Evolutionary conservation across 805 yeast genomes (phyloP).

Genomic region (Starmerella lactis-condensi): DNA sequence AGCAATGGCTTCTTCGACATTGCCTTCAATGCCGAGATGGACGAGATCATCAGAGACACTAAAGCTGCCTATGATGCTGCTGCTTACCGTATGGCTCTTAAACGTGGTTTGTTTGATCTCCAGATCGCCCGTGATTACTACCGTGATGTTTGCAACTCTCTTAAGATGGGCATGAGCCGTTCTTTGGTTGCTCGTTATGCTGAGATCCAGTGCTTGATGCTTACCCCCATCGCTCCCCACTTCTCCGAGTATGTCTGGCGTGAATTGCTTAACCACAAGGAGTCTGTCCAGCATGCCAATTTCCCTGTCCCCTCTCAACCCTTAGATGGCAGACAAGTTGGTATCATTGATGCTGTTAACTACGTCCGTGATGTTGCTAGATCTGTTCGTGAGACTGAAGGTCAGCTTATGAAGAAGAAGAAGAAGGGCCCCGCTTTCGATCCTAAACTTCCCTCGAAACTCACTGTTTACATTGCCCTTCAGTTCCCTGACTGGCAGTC

Average conservation of each 20-base stretch:
- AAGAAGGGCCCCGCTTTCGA: slow-evolving; percentile 68
- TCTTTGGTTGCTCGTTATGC: slow-evolving; percentile 68
- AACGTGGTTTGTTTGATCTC: slow-evolving; percentile 80
- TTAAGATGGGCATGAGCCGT: slow-evolving; percentile 46
- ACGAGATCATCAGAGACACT: slow-evolving; percentile 55
- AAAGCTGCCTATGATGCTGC: slow-evolving; percentile 52
- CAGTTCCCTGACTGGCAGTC: slow-evolving; percentile 87
- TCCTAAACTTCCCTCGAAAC: slow-evolving; percentile 46
- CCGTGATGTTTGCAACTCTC: slow-evolving; percentile 50
- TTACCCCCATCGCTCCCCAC: slow-evolving; percentile 92
- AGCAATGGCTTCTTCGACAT: slow-evolving; percentile 54
- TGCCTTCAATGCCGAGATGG: slow-evolving; percentile 90
- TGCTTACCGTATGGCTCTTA: slow-evolving; percentile 73
- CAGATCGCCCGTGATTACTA: slow-evolving; percentile 92
- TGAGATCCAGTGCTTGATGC: slow-evolving; percentile 64
- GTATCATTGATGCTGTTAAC: slow-evolving; percentile 47
- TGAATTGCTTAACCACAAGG: slow-evolving; percentile 51
- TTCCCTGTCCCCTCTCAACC: slow-evolving; percentile 59
- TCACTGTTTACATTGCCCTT: slow-evolving; percentile 55
- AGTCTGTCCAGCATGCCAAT: slow-evolving; percentile 49
- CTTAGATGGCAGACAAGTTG: slow-evolving; percentile 29
- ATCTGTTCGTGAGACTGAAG: slow-evolving; percentile 84
- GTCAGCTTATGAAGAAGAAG: slow-evolving; percentile 55
- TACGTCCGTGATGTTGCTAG: slow-evolving; percentile 67
- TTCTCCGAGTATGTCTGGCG: slow-evolving; percentile 78